Evolutionary conservation across 1,284 basidiomycete species (phyloP).

Genomic region (Laetiporus sulphureus): DNA sequence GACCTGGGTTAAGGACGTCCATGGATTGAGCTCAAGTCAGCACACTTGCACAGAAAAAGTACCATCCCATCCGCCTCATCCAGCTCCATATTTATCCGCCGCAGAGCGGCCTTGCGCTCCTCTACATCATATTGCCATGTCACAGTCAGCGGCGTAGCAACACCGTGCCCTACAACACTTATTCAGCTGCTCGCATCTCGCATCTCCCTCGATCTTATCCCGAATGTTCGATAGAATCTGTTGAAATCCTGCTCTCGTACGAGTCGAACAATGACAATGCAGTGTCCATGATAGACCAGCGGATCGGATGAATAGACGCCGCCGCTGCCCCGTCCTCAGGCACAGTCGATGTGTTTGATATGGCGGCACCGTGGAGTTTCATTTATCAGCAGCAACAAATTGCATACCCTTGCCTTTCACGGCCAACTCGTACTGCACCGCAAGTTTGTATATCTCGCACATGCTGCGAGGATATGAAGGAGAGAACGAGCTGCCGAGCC

Average conservation of each 20-base stretch:
- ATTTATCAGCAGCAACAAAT: no score
- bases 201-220: constrained; percentile 61
- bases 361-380: no score
- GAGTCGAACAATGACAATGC: constrained; percentile 78
- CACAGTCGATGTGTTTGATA: no score
- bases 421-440: no score
- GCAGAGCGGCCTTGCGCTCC: constrained; percentile 74
- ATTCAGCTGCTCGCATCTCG: constrained; percentile 53
- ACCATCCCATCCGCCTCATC: constrained; percentile 99
- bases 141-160: not conserved
- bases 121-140: constrained; percentile 39
- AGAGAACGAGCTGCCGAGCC: no score
- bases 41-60: constrained; percentile 16
- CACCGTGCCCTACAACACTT: constrained; percentile 20
- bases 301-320: no score
- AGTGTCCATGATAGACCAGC: no score
- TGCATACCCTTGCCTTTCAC: no score
- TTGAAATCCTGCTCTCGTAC: constrained; percentile 78
- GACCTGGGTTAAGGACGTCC: constrained; percentile 45
- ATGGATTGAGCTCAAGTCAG: not conserved
- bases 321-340: no score
- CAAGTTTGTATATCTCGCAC: no score
- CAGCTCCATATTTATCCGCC: constrained; percentile 89
- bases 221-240: constrained; percentile 64
- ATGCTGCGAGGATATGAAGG: no score